Conservation (phyloP, 2,329 filamentous ascomycete species). For the Ophiostoma tasmaniense region DNA sequence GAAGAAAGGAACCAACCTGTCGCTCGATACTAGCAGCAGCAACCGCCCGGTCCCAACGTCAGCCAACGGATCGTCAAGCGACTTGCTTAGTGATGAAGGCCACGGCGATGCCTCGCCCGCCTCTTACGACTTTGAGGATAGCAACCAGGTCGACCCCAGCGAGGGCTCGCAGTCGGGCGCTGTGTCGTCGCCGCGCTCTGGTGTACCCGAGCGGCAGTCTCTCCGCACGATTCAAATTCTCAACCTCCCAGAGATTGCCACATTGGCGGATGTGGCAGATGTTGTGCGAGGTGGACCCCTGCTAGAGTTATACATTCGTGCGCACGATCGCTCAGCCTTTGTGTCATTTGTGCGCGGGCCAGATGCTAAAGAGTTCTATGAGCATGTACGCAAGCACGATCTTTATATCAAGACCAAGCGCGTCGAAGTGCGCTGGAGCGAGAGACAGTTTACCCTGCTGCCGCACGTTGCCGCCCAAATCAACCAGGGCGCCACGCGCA, state of each 20-base stretch:
- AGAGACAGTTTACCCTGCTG: conserved; percentile 60
- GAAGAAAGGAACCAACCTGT: neutral
- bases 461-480: conserved; percentile 58
- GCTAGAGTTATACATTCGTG: conserved; percentile 57
- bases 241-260: conserved; percentile 53
- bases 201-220: neutral
- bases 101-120: neutral
- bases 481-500: conserved; percentile 58
- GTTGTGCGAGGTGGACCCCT: conserved; percentile 62
- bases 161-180: neutral
- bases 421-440: conserved; percentile 59
- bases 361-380: conserved; percentile 56
- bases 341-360: conserved; percentile 62
- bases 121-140: neutral
- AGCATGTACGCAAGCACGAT: conserved; percentile 54
- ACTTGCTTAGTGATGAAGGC: neutral
- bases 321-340: conserved; percentile 49
- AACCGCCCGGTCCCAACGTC: neutral
- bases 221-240: conserved; percentile 53
- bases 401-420: conserved; percentile 55
- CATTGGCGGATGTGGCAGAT: conserved; percentile 56
- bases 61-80: neutral
- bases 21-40: neutral
- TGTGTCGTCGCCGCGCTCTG: neutral
- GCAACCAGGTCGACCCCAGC: neutral